Percentiles rank a stretch among this genome's conserved stretches.
Evolutionary conservation across 2,329 filamentous ascomycete genomes (phyloP).

Genomic region (Thielaviopsis euricoi): DNA sequence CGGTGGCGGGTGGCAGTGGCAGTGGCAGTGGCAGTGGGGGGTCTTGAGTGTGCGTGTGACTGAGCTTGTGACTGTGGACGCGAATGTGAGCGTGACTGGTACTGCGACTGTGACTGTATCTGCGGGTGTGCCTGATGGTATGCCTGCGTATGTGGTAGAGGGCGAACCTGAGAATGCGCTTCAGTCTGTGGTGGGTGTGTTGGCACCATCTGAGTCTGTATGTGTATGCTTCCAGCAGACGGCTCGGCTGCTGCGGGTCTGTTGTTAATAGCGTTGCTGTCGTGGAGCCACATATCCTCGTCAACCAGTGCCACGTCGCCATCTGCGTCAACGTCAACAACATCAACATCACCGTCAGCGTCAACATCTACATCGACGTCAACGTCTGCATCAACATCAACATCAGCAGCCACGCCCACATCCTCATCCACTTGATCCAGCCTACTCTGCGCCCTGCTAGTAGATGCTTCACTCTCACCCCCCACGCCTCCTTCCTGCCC

Average conservation of each 20-base stretch:
- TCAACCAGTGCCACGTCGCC: background rate
- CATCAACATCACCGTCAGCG: background rate
- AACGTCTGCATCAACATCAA: background rate
- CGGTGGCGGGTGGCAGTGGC: background rate
- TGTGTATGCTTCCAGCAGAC: too few species aligned
- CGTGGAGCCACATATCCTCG: constrained; percentile 19
- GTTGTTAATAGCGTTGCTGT: constrained; percentile 13
- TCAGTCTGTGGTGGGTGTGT: too few species aligned
- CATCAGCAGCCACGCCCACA: too few species aligned
- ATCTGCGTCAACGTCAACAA: background rate
- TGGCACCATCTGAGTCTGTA: too few species aligned
- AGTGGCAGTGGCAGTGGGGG: background rate
- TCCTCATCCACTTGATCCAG: too few species aligned
- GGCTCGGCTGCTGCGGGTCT: constrained; percentile 11
- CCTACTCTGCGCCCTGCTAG: background rate
- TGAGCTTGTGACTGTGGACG: too few species aligned
- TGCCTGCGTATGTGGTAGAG: too few species aligned
- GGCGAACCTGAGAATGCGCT: too few species aligned
- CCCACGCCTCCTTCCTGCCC: constrained; percentile 5
- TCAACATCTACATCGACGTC: background rate
- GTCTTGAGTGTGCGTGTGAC: background rate
- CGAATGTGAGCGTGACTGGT: too few species aligned
- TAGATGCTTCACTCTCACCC: constrained; percentile 4
- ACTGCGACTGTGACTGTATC: constrained; percentile 21
- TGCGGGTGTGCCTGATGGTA: too few species aligned